Base-by-base conservation (phyloP, 1,139 yeast genomes). In the Saccharomyces pastorianus region DNA sequence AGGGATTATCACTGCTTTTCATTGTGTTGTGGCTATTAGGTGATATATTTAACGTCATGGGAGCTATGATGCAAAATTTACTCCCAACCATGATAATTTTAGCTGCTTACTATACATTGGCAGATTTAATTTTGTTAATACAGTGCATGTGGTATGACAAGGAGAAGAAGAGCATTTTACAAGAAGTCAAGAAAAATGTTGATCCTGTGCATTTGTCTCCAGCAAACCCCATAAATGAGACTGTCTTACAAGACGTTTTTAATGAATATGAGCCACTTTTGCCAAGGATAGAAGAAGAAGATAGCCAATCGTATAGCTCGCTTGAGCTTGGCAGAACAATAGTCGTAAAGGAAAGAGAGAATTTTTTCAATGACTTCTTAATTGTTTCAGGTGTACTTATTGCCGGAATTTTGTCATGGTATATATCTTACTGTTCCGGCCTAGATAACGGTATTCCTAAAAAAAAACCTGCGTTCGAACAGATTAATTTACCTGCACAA, bases 11-110 rank as follows among this genome's bases (percentile, higher is more conserved):
- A 6, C 71, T 90, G 46, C 74, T 85, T 60, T 91, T 91, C 68
- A 88, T 91, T 29, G 79, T 88, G 5, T 76, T 91, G 46, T 91
- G 98, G 98, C 76, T 82, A 53, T 83, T 83, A 0, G 98, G 98
- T 47, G 98, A 91, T 70, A 81, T 91, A 0, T 90, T 91, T 73
- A 91, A 91, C 66, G 93, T 90, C 6, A 73, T 91, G 41, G 98
- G 98, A 6, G 90, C 96, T 1, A 76, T 89, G 8, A 70, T 90
- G 59, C 97, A 91, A 71, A 89, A 90, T 7, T 91, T 91, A 2
- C 76, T 91, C 57, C 96, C 96, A 32, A 91, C 98, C 1, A 91
- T 91, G 96, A 84, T 85, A 59, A 81, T 91, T 6, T 77, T 93
- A 58, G 97, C 98, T 3, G 79, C 91, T 0, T 93, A 91, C 71